These are phyloP conservation scores for Phytophthora niederhauseri DNA, from an alignment of 352 stramenopile genomes.

Conservation along the genomic window DNA sequence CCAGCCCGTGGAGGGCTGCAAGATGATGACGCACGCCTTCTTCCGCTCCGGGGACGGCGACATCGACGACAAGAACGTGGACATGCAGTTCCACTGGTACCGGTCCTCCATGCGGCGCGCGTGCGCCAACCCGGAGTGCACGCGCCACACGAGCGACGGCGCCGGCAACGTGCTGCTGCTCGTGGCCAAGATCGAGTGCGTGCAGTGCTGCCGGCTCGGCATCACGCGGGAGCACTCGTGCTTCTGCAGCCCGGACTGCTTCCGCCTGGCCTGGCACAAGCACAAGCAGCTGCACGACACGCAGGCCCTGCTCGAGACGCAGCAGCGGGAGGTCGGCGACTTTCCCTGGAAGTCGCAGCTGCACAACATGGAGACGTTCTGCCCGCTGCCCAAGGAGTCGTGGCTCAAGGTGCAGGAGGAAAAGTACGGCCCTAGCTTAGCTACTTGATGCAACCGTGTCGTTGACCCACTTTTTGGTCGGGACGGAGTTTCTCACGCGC, in stretches of 20 bases:
- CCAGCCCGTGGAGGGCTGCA: constrained; percentile 71
- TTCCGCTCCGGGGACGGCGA: constrained; percentile 72
- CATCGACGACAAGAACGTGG: constrained; percentile 75
- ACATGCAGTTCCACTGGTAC: constrained; percentile 77
- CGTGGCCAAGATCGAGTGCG: constrained; percentile 75
- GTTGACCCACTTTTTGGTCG: constrained; percentile 29
- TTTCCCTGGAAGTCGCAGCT: constrained; percentile 69
- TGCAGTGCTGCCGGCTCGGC: constrained; percentile 66
- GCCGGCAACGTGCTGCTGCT: constrained; percentile 73
- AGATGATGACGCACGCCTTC: constrained; percentile 80
- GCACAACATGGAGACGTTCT: constrained; percentile 64
- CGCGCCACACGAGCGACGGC: constrained; percentile 48
- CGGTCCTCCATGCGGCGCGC: constrained; percentile 57
- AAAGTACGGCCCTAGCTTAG: constrained; percentile 51
- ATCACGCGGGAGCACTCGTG: constrained; percentile 71
- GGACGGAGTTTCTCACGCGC: constrained; percentile 36
- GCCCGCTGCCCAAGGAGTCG: constrained; percentile 51
- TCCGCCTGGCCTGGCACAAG: constrained; percentile 65
- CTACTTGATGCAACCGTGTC: constrained; percentile 31
- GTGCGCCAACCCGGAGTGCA: constrained; percentile 69
- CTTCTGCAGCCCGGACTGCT: constrained; percentile 75
- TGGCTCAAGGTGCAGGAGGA: constrained; percentile 70
- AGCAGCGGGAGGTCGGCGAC: constrained; percentile 15
- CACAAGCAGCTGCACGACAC: constrained; percentile 71
- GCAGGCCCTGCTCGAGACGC: constrained; percentile 30